These are phyloP conservation scores for Cladophialophora yegresii DNA, from an alignment of 2,329 filamentous ascomycete genomes.

Conservation along the genomic window DNA sequence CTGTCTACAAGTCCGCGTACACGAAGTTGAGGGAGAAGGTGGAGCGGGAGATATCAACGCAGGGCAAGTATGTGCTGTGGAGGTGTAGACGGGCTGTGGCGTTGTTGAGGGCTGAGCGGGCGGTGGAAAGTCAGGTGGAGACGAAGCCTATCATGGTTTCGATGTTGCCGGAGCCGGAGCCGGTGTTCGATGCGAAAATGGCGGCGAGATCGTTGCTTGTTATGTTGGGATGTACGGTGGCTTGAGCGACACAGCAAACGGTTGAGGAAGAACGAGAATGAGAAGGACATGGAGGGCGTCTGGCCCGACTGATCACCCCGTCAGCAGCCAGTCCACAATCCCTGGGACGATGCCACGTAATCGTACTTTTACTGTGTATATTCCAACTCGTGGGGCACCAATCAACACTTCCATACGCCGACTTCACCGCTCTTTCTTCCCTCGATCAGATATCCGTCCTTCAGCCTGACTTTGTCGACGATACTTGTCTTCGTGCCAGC, in stretches of 20 bases:
- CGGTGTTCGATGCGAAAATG: not conserved
- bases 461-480: slow-evolving; percentile 84
- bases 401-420: slow-evolving; percentile 81
- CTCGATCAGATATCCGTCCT: slow-evolving; percentile 91
- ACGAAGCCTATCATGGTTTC: not conserved
- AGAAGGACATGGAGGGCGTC: not conserved
- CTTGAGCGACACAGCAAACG: not conserved
- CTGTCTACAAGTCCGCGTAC: not conserved
- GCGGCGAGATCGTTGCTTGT: not conserved
- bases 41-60: not conserved
- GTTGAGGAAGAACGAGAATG: not conserved
- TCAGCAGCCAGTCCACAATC: not conserved
- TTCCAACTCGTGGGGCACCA: not conserved
- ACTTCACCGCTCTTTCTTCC: slow-evolving; percentile 84
- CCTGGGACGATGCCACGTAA: not conserved
- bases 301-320: not conserved
- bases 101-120: not conserved
- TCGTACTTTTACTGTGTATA: not conserved
- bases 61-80: not conserved
- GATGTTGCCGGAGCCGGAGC: not conserved
- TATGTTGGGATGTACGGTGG: not conserved
- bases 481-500: slow-evolving; percentile 65
- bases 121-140: slow-evolving; percentile 3
- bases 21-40: not conserved
- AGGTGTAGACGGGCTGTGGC: not conserved